These are phyloP conservation scores for Ophiostoma fasciatum DNA, from an alignment of 2,329 filamentous ascomycete species.

Conservation along the genomic window DNA sequence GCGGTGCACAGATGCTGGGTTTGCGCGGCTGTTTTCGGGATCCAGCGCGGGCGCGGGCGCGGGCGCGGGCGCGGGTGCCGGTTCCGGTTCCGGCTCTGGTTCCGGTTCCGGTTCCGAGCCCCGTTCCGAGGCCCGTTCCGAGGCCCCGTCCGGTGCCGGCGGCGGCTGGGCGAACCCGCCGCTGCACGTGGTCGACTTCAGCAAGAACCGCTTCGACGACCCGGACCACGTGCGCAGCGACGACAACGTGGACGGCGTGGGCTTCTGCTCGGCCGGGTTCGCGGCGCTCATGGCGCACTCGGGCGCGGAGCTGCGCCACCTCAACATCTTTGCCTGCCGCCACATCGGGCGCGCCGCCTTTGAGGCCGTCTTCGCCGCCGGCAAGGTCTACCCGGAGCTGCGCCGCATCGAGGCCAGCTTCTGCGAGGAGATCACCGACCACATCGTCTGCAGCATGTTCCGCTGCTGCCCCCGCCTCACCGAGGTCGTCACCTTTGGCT, in stretches of 20 bases:
- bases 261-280: conserved; percentile 64
- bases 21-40: conserved; percentile 60
- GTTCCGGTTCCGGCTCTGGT: too few relatives aligned
- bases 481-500: conserved; percentile 48
- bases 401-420: conserved; percentile 65
- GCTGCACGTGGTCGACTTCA: conserved; percentile 57
- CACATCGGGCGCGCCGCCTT: conserved; percentile 64
- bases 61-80: too few relatives aligned
- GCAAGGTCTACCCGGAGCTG: conserved; percentile 50
- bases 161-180: conserved; percentile 59
- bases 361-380: conserved; percentile 52
- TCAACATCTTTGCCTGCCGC: conserved; percentile 75
- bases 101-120: too few relatives aligned
- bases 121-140: too few relatives aligned
- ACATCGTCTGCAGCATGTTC: conserved; percentile 49
- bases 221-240: conserved; percentile 51
- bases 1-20: conserved; percentile 59
- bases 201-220: conserved; percentile 64
- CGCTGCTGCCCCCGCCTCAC: conserved; percentile 44
- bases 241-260: conserved; percentile 49
- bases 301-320: conserved; percentile 43
- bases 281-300: conserved; percentile 74
- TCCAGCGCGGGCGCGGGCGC: too few relatives aligned
- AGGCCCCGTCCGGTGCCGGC: too few relatives aligned
- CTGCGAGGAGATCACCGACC: conserved; percentile 51